Evolutionary conservation across 805 yeast genomes (phyloP).

Genomic region (Torulaspora quercuum): DNA sequence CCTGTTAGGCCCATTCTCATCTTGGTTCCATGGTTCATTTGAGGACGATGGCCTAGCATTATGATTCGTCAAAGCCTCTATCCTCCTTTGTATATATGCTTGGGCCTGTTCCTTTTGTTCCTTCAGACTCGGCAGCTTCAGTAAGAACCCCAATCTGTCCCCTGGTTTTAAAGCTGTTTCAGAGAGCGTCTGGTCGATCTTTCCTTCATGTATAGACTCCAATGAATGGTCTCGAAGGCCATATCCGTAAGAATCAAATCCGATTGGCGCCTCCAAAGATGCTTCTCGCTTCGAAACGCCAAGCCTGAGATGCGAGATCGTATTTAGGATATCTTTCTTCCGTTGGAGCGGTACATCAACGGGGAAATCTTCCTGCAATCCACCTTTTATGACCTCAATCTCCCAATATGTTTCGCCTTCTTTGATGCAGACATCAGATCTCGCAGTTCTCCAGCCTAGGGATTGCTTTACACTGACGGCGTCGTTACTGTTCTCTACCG

Average conservation of each 20-base stretch:
- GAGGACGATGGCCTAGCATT: constrained; percentile 4
- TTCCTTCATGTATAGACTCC: constrained; percentile 58
- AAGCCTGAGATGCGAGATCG: constrained; percentile 60
- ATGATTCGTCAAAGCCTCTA: constrained; percentile 25
- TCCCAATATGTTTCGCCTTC: constrained; percentile 85
- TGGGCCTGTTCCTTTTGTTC: constrained; percentile 44
- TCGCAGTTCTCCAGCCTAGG: constrained; percentile 75
- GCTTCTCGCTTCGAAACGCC: constrained; percentile 88
- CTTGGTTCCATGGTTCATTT: constrained; percentile 13
- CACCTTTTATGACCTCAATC: constrained; percentile 49
- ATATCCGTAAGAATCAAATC: constrained; percentile 91
- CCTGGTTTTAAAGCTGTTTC: constrained; percentile 54
- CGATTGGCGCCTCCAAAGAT: constrained; percentile 89
- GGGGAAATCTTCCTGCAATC: constrained; percentile 35
- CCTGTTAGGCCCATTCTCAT: constrained; percentile 11
- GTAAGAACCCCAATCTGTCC: constrained; percentile 76
- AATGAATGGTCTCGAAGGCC: constrained; percentile 80
- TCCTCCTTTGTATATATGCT: constrained; percentile 36
- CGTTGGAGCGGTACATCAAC: constrained; percentile 12
- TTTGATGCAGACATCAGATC: constrained; percentile 70
- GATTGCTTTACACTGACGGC: constrained; percentile 50
- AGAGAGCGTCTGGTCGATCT: constrained; percentile 43
- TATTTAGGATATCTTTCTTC: constrained; percentile 31
- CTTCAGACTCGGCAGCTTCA: constrained; percentile 58
- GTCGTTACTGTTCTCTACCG: constrained; percentile 36